phyloP scores from a whole-genome alignment of 768 basidiomycete genomes.

The Termitomyces sp. region DNA sequence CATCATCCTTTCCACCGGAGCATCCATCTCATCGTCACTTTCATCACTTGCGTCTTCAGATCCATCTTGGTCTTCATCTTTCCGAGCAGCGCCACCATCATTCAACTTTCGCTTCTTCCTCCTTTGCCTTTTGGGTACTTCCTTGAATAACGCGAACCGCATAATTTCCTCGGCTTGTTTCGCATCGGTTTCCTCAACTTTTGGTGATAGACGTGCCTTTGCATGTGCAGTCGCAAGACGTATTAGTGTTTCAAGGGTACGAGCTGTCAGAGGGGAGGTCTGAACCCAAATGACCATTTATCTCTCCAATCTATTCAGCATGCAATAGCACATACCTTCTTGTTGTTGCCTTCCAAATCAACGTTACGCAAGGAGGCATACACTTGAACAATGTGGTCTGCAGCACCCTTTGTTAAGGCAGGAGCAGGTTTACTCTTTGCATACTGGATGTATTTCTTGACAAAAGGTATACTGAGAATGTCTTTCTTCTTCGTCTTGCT shows the following conservation, averaged over 20 bases:
- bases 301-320: conserved; percentile 1
- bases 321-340: conserved; percentile 48
- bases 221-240: conserved; percentile 98
- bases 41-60: conserved; percentile 54
- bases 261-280: conserved; percentile 97
- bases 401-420: conserved; percentile 85
- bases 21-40: conserved; percentile 36
- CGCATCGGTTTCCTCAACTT: conserved; percentile 84
- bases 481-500: conserved; percentile 65
- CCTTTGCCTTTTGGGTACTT: conserved; percentile 79
- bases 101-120: conserved; percentile 87
- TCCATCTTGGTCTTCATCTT: conserved; percentile 37
- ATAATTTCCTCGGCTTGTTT: conserved; percentile 90
- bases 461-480: conserved; percentile 86
- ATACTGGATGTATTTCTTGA: conserved; percentile 99
- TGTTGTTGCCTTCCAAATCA: conserved; percentile 82
- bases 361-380: conserved; percentile 92
- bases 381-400: conserved; percentile 89
- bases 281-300: conserved; percentile 26
- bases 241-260: conserved; percentile 97
- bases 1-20: conserved; percentile 43
- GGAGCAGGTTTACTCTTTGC: conserved; percentile 88
- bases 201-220: conserved; percentile 83
- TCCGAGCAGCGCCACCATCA: conserved; percentile 50
- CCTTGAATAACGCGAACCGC: conserved; percentile 96